Evolutionary conservation across 352 stramenopile species (phyloP), one percentile per base, ranked within the genome.

Genomic region (Chrysophaeum taylorii): DNA sequence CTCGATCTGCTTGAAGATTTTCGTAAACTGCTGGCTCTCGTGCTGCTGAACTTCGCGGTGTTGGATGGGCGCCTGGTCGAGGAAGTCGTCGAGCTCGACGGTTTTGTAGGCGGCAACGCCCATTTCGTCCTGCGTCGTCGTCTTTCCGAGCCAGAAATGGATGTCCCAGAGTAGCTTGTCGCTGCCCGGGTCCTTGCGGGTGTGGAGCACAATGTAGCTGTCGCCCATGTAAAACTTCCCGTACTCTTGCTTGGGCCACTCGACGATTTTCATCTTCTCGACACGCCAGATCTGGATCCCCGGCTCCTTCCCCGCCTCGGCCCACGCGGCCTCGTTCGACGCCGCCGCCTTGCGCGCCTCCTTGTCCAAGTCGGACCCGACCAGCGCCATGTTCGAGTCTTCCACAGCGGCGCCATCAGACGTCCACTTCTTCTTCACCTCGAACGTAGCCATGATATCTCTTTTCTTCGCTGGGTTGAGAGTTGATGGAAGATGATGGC

Each of bases 201-300:
- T 96, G 64, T 89, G 84, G 67, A 97, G 82, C 61, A 97, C 87
- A 77, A 98, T 96, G 84, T 98, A 98, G 63, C 85, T 95, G 84
- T 98, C 93, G 50, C 93, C 93, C n/a, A 75, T 86, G 83, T 95
- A 85, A 72, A 98, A 93, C 69, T 87, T 88, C 54, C 92, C 89
- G 68, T 91, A 76, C 7, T 88, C 76, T 54, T 84, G 64, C 18
- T 23, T 31, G 33, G 57, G 57, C 57, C 57, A 66, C 33, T 21
- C 12, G 2, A 33, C n/a, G 31, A 66, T 31, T 36, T 66, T 27
- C 33, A 66, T 45, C 33, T 66, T 66, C 57, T 66, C 57, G 14
- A 66, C 36, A 36, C 57, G 57, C 33, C 31, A 66, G 18, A 66
- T 35, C n/a, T 66, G 33, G n/a, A 66, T 9, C 33, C 57, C 57